Conservation (phyloP, 139 green algal species). For the Tetratostichococcus sp. region DNA sequence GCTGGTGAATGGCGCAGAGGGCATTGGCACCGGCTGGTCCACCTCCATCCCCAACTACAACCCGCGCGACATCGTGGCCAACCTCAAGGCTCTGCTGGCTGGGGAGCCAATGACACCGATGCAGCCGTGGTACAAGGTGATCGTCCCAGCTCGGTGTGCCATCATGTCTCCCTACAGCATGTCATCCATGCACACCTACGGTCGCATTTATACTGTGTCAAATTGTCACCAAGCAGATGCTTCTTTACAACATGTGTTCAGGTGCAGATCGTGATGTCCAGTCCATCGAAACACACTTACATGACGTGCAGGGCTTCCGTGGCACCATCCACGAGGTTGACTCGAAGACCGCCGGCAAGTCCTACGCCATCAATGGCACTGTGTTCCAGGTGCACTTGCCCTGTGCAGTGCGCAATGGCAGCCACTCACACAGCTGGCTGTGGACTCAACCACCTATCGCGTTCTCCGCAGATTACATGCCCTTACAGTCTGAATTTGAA, state of each 20-base stretch:
- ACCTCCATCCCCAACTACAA: constrained; percentile 98
- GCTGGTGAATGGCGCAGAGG: constrained; percentile 96
- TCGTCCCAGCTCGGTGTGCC: constrained; percentile 27
- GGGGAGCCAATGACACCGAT: constrained; percentile 74
- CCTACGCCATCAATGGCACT: constrained; percentile 68
- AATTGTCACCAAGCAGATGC: too few relatives aligned
- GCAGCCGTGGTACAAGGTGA: constrained; percentile 83
- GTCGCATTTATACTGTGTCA: too few relatives aligned
- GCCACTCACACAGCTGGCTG: too few relatives aligned
- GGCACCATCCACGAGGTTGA: constrained; percentile 68
- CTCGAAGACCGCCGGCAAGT: constrained; percentile 53
- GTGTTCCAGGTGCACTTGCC: constrained; percentile 48
- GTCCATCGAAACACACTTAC: too few relatives aligned
- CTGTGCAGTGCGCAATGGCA: too few relatives aligned
- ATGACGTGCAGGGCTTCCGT: constrained; percentile 32
- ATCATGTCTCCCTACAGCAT: too few relatives aligned
- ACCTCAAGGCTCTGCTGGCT: constrained; percentile 80
- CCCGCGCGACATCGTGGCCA: constrained; percentile 85
- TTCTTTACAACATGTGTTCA: too few relatives aligned
- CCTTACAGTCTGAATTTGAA: too few relatives aligned
- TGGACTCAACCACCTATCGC: too few relatives aligned
- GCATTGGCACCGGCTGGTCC: constrained; percentile 98
- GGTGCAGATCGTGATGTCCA: too few relatives aligned
- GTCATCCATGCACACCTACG: too few relatives aligned
- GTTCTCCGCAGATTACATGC: too few relatives aligned